These are phyloP conservation scores for Urtica urens DNA, from an alignment of 306 rosid genomes.

Conservation along the genomic window DNA sequence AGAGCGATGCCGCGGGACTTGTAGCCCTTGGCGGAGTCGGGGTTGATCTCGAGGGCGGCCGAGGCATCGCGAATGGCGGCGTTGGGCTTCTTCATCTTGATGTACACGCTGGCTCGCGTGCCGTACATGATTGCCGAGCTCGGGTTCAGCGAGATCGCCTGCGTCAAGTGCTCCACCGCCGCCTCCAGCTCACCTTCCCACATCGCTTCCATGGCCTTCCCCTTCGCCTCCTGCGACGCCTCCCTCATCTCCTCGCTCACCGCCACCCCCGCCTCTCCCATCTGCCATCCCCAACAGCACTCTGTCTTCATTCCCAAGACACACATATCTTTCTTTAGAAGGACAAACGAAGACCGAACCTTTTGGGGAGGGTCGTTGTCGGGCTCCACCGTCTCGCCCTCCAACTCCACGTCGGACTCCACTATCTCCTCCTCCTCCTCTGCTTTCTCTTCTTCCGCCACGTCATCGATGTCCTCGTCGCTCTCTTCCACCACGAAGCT, in stretches of 20 bases:
- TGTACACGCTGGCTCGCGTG: constrained; percentile 78
- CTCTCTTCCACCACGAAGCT: constrained; percentile 42
- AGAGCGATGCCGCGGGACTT: constrained; percentile 80
- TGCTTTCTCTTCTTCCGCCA: constrained; percentile 38
- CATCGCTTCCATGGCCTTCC: constrained; percentile 63
- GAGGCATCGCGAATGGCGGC: constrained; percentile 81
- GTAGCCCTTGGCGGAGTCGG: constrained; percentile 91
- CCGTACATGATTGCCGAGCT: constrained; percentile 83
- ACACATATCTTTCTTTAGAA: background rate
- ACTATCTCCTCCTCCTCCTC: constrained; percentile 71
- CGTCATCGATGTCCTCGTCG: constrained; percentile 28
- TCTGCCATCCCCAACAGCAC: constrained; percentile 33
- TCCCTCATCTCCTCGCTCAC: constrained; percentile 75
- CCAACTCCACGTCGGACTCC: constrained; percentile 79
- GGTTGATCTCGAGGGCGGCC: constrained; percentile 91
- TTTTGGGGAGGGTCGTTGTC: constrained; percentile 81
- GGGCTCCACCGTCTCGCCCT: constrained; percentile 70
- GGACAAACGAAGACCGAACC: constrained; percentile 19
- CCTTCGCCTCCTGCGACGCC: constrained; percentile 57
- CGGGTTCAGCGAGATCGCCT: constrained; percentile 74
- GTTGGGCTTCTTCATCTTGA: constrained; percentile 86
- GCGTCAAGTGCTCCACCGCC: constrained; percentile 59
- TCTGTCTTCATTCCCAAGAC: background rate
- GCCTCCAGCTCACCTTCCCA: constrained; percentile 77
- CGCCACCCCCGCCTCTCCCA: constrained; percentile 68